Conservation (phyloP, 148 eudicot species). For the Euryodendron excelsum region DNA sequence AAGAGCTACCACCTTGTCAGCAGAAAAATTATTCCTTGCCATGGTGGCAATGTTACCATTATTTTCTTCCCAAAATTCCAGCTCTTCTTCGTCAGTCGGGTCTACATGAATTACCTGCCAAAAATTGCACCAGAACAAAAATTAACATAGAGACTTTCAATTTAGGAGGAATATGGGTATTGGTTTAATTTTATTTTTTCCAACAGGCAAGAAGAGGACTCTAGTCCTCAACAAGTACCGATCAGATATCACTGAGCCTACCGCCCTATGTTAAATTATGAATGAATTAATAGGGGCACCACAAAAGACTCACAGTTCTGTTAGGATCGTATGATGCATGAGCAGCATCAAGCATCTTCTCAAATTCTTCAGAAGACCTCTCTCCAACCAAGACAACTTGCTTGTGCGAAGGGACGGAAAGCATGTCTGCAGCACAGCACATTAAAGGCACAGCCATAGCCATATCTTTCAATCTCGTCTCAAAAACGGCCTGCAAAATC, state of each 20-base stretch:
- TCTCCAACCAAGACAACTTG: conserved; percentile 80
- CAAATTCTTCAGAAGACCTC: conserved; percentile 44
- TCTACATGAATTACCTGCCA: conserved; percentile 81
- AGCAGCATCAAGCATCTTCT: conserved; percentile 64
- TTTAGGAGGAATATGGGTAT: neutral
- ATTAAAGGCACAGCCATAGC: conserved; percentile 89
- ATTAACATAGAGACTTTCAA: neutral
- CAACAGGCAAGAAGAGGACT: neutral
- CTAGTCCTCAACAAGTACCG: neutral
- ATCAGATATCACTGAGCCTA: neutral
- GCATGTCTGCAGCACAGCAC: conserved; percentile 95
- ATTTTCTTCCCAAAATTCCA: conserved; percentile 59
- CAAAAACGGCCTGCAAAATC: conserved; percentile 66
- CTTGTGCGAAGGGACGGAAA: conserved; percentile 65
- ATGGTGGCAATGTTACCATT: conserved; percentile 52
- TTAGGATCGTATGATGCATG: conserved; percentile 74
- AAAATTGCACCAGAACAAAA: neutral
- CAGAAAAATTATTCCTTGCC: conserved; percentile 51
- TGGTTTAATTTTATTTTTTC: neutral
- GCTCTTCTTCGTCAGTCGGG: conserved; percentile 47
- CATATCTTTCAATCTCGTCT: conserved; percentile 64
- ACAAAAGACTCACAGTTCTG: conserved; percentile 46
- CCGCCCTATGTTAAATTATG: too few species aligned
- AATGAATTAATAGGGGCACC: neutral
- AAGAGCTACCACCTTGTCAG: conserved; percentile 60